Evolutionary conservation across 2,329 filamentous ascomycete species (phyloP).

Genomic region (Cadophora luteo-olivacea): DNA sequence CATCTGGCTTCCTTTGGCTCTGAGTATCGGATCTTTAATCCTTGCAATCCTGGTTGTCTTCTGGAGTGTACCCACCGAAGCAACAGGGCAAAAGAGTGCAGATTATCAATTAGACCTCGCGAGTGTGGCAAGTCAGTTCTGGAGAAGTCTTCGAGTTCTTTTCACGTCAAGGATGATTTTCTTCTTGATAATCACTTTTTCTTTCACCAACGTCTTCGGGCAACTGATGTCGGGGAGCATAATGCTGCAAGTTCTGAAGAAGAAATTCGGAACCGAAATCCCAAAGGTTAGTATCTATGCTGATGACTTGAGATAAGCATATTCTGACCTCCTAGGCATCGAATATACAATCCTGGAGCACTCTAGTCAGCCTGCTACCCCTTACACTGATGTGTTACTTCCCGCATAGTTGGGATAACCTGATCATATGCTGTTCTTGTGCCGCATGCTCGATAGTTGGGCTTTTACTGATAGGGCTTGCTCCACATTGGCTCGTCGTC

Average conservation of each 20-base stretch:
- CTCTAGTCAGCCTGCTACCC: background rate
- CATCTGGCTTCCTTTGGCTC: background rate
- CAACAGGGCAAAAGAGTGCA: background rate
- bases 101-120: background rate
- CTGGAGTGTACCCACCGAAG: background rate
- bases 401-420: background rate
- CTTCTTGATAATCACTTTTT: background rate
- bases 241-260: background rate
- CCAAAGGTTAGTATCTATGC: background rate
- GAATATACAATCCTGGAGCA: background rate
- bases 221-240: conserved; percentile 1
- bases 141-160: background rate
- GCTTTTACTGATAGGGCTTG: background rate
- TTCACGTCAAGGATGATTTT: background rate
- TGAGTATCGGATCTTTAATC: background rate
- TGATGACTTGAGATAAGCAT: background rate
- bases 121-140: background rate
- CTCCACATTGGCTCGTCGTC: background rate
- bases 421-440: background rate
- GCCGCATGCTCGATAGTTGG: background rate
- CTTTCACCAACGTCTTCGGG: background rate
- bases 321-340: background rate
- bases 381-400: background rate
- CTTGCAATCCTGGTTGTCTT: background rate
- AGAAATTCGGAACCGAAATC: background rate